Evolutionary conservation across 2,329 filamentous ascomycete genomes (phyloP).

Genomic region (Diaporthe destruens): DNA sequence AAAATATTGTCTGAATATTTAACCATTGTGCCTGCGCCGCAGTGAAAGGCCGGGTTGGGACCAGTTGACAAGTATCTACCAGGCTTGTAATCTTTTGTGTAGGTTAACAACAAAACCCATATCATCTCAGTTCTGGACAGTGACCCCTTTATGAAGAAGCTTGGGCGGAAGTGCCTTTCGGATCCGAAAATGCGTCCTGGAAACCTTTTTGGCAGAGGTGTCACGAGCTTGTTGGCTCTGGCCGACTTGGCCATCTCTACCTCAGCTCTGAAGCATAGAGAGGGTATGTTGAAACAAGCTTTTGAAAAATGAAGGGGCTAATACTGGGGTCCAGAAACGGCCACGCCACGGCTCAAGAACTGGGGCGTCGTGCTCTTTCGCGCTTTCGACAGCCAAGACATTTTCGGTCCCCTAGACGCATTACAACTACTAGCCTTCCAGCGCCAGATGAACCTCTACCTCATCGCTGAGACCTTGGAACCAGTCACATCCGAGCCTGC

Average conservation of each 20-base stretch:
- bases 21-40: neutral
- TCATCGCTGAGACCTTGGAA: constrained; percentile 57
- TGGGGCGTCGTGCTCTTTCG: constrained; percentile 60
- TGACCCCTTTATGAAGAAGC: fast-evolving
- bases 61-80: neutral
- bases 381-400: constrained; percentile 59
- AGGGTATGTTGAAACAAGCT: neutral
- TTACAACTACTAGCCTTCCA: constrained; percentile 56
- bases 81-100: neutral
- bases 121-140: neutral
- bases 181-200: neutral
- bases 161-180: neutral
- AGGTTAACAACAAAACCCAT: neutral
- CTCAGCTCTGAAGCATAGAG: neutral
- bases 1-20: neutral
- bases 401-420: constrained; percentile 61
- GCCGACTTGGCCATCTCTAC: neutral
- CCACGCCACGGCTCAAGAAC: constrained; percentile 43
- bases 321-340: neutral
- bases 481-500: constrained; percentile 55
- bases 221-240: constrained; percentile 5
- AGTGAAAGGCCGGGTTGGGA: neutral
- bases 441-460: constrained; percentile 54
- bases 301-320: neutral
- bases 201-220: neutral